phyloP scores from a whole-genome alignment of 2,329 filamentous ascomycete species.

The Tolypocladium guangdongense region DNA sequence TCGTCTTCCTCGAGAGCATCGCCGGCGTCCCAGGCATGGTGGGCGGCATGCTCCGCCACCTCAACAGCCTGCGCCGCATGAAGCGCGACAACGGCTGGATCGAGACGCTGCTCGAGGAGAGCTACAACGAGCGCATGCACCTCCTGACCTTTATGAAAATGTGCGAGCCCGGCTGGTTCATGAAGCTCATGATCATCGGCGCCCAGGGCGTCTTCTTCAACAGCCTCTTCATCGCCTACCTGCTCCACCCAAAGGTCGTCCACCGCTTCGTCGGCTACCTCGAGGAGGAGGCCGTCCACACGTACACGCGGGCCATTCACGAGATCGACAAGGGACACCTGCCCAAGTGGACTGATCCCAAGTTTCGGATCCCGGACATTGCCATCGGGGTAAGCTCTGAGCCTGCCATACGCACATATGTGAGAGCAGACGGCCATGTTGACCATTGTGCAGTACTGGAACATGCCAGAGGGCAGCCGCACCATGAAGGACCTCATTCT shows the following conservation, averaged over 20 bases:
- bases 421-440: not conserved
- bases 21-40: constrained; percentile 97
- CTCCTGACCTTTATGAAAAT: constrained; percentile 88
- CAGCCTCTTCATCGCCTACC: constrained; percentile 77
- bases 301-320: constrained; percentile 79
- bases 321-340: constrained; percentile 80
- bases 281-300: constrained; percentile 93
- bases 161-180: constrained; percentile 64
- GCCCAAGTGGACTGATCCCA: constrained; percentile 63
- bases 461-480: constrained; percentile 74
- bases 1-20: constrained; percentile 89
- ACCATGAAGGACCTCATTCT: constrained; percentile 80
- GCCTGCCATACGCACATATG: not conserved
- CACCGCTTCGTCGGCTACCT: constrained; percentile 96
- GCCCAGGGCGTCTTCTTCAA: constrained; percentile 98
- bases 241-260: constrained; percentile 75
- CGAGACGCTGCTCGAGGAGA: constrained; percentile 80
- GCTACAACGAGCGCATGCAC: constrained; percentile 91
- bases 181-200: constrained; percentile 82
- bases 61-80: constrained; percentile 73
- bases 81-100: constrained; percentile 96
- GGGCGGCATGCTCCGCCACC: constrained; percentile 83
- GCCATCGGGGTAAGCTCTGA: constrained; percentile 48
- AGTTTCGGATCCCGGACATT: constrained; percentile 74
- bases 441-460: constrained; percentile 55